Base-by-base conservation (phyloP, 495 filamentous ascomycete species). In the Penicillium desertorum region DNA sequence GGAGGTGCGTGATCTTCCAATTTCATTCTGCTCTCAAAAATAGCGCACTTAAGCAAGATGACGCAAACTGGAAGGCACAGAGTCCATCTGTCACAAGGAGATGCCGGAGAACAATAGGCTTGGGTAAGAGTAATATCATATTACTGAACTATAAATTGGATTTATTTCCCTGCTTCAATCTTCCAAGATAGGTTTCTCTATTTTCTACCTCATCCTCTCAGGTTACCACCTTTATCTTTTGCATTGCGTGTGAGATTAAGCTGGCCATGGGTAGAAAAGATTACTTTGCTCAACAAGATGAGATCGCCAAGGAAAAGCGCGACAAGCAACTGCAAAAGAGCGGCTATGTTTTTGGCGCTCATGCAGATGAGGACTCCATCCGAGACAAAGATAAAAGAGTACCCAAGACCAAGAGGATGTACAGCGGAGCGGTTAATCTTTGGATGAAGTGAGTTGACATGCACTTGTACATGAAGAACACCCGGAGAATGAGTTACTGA, bases 331-430 rank as follows among this genome's bases (percentile, higher is more conserved):
- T 54, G n/a, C 10, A 23, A 51, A n/a, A 59, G 36, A 58, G 23
- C 44, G 49, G 62, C 46, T 64, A 64, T 59, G 43, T 64, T 46
- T 61, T 61, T 46, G 47, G 62, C 45, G 58, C 58, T 49, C 45
- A 64, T 61, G 44, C 51, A 22, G 6, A 47, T 5, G 27, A 61
- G 12, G 62, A 64, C 30, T 7, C 58, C 16, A 64, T 59, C 27
- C 45, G 50, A 51, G 48, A 52, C 14, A 60, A 60, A 47, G 58
- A 64, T 36, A 64, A 61, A 50, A 60, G 58, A 14, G 27, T 63
- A 46, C 53, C 49, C 1, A 64, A 55, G 51, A 61, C 58, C 12
- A 64, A 64, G 45, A 61, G 17, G 45, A 56, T 60, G 34, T 58
- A 61, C 19, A 23, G 1, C 34, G 0, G 39, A 1, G 32, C 32